Evolutionary conservation across 2,329 filamentous ascomycete species (phyloP).

Genomic region (Emergomyces pasteurianus): DNA sequence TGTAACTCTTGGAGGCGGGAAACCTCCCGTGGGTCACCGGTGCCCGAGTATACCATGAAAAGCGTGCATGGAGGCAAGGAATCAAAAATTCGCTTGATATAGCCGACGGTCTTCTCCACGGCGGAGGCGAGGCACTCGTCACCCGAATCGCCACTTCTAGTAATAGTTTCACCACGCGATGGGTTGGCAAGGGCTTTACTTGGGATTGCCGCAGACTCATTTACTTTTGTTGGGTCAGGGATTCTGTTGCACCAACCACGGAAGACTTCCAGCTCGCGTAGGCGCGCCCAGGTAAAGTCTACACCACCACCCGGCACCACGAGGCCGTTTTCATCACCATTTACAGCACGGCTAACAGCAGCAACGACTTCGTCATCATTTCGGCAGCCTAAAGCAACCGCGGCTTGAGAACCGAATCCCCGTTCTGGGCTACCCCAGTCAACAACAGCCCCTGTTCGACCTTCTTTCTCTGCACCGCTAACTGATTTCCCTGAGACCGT

Average conservation of each 20-base stretch:
- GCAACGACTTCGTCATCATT: constrained; percentile 47
- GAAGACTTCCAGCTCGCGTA: constrained; percentile 48
- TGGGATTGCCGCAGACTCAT: constrained; percentile 20
- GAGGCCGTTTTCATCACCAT: constrained; percentile 33
- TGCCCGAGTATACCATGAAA: constrained; percentile 53
- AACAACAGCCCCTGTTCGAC: constrained; percentile 48
- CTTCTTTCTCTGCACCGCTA: constrained; percentile 12
- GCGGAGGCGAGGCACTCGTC: constrained; percentile 30
- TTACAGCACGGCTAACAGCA: constrained; percentile 41
- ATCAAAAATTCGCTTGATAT: constrained; percentile 43
- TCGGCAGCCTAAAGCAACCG: constrained; percentile 43
- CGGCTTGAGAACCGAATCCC: constrained; percentile 46
- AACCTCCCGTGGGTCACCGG: constrained; percentile 48
- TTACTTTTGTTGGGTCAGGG: constrained; percentile 35
- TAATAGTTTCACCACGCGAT: not conserved
- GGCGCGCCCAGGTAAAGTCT: constrained; percentile 51
- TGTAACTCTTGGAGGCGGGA: constrained; percentile 45
- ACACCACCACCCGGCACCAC: constrained; percentile 41
- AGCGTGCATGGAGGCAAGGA: constrained; percentile 47
- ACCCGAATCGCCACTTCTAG: constrained; percentile 1
- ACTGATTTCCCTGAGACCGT: constrained; percentile 26
- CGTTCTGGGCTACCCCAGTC: constrained; percentile 77
- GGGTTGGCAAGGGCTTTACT: constrained; percentile 16
- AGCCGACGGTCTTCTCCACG: constrained; percentile 39
- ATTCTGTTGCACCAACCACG: constrained; percentile 48